phyloP scores from a whole-genome alignment of 768 basidiomycete genomes.

The Albatrellus ellisii region DNA sequence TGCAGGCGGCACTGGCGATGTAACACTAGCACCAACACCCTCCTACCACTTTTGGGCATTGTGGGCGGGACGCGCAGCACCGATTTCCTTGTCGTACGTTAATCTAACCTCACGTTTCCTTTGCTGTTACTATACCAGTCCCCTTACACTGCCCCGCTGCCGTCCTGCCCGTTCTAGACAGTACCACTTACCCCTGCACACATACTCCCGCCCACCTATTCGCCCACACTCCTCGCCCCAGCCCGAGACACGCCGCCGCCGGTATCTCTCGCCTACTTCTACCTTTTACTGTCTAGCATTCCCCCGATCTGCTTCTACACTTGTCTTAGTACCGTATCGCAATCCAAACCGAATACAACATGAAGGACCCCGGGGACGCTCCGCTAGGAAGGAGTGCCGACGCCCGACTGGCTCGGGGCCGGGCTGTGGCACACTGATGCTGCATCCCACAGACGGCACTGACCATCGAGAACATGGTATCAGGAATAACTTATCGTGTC shows the following conservation, averaged over 20 bases:
- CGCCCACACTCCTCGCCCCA: background rate
- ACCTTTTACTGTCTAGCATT: background rate
- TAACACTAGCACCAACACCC: conserved; percentile 5
- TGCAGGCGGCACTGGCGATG: conserved; percentile 81
- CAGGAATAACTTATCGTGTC: too few relatives aligned
- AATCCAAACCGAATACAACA: too few relatives aligned
- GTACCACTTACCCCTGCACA: background rate
- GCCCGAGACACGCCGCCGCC: background rate
- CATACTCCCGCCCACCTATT: background rate
- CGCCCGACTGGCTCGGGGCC: too few relatives aligned
- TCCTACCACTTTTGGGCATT: conserved; percentile 7
- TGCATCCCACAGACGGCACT: too few relatives aligned
- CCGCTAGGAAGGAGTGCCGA: too few relatives aligned
- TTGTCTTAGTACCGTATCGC: background rate
- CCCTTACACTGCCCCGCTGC: conserved; percentile 2
- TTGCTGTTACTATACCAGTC: background rate
- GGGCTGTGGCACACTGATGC: too few relatives aligned
- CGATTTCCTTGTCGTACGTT: too few relatives aligned
- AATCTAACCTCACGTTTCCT: too few relatives aligned
- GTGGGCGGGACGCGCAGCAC: too few relatives aligned
- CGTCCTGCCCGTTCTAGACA: conserved; percentile 5
- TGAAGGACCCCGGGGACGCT: too few relatives aligned
- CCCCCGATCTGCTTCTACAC: background rate
- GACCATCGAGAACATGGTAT: too few relatives aligned
- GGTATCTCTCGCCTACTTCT: background rate